Evolutionary conservation across 1,284 basidiomycete species (phyloP).

Genomic region (Puccinia triticina): DNA sequence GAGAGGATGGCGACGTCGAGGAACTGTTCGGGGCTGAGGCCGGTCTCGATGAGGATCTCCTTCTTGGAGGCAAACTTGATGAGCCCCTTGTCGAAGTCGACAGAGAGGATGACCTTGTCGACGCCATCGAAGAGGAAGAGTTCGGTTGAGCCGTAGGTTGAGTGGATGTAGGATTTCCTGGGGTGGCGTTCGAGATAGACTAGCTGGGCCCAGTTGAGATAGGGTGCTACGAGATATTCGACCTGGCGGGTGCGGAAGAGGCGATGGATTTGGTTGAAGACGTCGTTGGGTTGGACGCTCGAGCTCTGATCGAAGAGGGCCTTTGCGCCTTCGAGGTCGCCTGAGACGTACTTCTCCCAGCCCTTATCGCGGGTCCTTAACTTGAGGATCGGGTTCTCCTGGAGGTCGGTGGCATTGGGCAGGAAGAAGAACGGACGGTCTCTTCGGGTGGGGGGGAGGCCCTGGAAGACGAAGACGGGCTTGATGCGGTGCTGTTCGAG

Average conservation of each 20-base stretch:
- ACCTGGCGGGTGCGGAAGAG: slow-evolving; percentile 93
- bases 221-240: slow-evolving; percentile 94
- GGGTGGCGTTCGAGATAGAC: slow-evolving; percentile 91
- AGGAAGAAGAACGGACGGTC: slow-evolving; percentile 51
- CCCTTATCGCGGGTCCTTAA: slow-evolving; percentile 51
- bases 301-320: slow-evolving; percentile 46
- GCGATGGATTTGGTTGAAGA: slow-evolving; percentile 86
- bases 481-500: slow-evolving; percentile 91
- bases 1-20: slow-evolving; percentile 89
- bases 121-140: slow-evolving; percentile 81
- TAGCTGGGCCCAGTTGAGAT: slow-evolving; percentile 90
- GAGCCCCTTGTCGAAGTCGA: slow-evolving; percentile 67
- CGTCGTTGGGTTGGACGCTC: slow-evolving; percentile 64
- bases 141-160: slow-evolving; percentile 88
- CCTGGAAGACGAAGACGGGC: slow-evolving; percentile 95
- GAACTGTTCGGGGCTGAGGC: slow-evolving; percentile 83
- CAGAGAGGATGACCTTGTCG: slow-evolving; percentile 80
- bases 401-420: slow-evolving; percentile 48
- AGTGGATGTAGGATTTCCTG: slow-evolving; percentile 85
- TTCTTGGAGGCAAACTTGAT: slow-evolving; percentile 87
- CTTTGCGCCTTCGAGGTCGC: slow-evolving; percentile 51
- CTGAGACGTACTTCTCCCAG: slow-evolving; percentile 51
- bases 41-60: slow-evolving; percentile 74
- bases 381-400: slow-evolving; percentile 49
- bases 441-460: slow-evolving; percentile 65